phyloP scores from a whole-genome alignment of 208 protist species.

The Tetramitus jugosus region DNA sequence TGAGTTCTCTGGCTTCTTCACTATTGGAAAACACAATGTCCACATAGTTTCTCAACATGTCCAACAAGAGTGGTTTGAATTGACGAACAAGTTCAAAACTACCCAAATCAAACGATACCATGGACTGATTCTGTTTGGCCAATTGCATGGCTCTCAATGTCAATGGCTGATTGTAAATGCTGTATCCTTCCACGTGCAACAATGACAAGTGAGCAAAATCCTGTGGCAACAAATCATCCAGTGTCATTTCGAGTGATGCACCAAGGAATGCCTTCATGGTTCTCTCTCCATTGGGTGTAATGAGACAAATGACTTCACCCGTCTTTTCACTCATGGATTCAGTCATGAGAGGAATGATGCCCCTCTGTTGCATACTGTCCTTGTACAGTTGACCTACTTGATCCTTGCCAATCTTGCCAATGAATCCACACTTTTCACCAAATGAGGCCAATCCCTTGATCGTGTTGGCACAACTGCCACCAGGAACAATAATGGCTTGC shows the following conservation, averaged over 20 bases:
- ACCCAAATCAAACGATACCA: constrained; percentile 1
- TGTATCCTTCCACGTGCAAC: constrained; percentile 8
- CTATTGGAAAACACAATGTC: constrained; percentile 16
- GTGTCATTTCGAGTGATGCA: not conserved
- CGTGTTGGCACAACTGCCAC: not conserved
- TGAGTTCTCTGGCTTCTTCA: not conserved
- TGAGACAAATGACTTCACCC: constrained; percentile 1
- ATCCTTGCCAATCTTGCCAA: constrained; percentile 10
- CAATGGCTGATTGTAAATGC: not conserved
- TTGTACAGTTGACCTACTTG: not conserved
- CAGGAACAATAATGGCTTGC: too few relatives aligned
- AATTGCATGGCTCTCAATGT: not conserved
- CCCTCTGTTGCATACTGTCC: not conserved
- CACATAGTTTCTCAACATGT: not conserved
- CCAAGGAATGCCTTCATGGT: constrained; percentile 9
- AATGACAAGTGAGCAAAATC: constrained; percentile 2
- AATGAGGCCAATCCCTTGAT: not conserved
- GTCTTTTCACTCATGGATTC: not conserved
- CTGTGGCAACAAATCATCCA: not conserved
- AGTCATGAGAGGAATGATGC: not conserved
- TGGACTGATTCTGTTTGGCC: not conserved
- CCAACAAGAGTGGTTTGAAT: not conserved
- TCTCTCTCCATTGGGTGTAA: constrained; percentile 9
- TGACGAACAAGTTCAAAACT: not conserved
- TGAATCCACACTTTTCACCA: not conserved